Percentiles rank a stretch among this genome's conserved stretches.
Evolutionary conservation across 2,329 filamentous ascomycete species (phyloP).

Genomic region (Ceratocystis lukuohia): DNA sequence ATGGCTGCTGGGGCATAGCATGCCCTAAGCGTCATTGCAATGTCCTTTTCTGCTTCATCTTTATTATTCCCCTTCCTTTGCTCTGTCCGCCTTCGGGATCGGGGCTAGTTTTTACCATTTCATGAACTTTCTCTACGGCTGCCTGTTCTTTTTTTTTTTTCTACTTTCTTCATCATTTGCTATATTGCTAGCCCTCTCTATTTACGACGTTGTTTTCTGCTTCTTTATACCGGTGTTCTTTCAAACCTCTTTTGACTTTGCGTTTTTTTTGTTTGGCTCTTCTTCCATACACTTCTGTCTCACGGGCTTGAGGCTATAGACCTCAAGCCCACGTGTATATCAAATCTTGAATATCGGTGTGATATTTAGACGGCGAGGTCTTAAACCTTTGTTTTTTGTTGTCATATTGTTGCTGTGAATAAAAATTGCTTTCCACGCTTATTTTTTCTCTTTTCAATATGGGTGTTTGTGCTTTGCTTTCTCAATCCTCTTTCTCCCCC

Average conservation of each 20-base stretch:
- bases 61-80: not conserved
- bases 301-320: not conserved
- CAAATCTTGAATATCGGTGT: not conserved
- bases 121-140: not conserved
- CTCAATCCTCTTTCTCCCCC: not conserved
- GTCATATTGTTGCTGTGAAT: not conserved
- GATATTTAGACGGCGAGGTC: not conserved
- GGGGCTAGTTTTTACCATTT: not conserved
- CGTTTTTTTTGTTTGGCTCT: not conserved
- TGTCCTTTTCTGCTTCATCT: not conserved
- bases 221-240: constrained; percentile 7
- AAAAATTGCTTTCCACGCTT: not conserved
- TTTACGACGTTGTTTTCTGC: not conserved
- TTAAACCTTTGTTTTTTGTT: not conserved
- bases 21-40: not conserved
- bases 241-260: not conserved
- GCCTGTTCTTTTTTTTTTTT: not conserved
- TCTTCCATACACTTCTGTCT: not conserved
- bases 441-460: not conserved
- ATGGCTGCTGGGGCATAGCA: not conserved
- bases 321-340: not conserved
- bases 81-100: not conserved
- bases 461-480: not conserved
- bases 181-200: not conserved
- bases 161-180: not conserved